phyloP scores from a whole-genome alignment of 768 basidiomycete genomes.

The Phaeotremella fagi region DNA sequence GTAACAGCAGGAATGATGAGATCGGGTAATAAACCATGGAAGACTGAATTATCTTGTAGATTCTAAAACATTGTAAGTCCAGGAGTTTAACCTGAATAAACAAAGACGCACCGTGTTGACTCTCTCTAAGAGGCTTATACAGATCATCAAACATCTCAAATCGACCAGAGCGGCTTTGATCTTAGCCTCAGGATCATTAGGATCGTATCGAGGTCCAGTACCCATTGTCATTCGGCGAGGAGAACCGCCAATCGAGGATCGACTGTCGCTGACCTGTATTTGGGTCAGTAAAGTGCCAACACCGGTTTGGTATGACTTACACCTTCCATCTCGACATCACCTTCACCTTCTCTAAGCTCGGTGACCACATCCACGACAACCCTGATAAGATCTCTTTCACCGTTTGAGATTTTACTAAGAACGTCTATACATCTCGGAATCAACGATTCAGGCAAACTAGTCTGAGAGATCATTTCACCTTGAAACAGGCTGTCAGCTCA shows the following conservation, averaged over 20 bases:
- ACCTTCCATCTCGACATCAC: conserved; percentile 27
- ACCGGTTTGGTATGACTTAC: neutral
- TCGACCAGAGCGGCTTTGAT: conserved; percentile 62
- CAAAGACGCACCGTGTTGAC: conserved; percentile 66
- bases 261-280: conserved; percentile 44
- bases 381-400: conserved; percentile 78
- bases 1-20: conserved; percentile 86
- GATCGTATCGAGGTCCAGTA: conserved; percentile 11
- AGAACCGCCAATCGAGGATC: conserved; percentile 46
- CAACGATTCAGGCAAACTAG: conserved; percentile 63
- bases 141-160: conserved; percentile 67
- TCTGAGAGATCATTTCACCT: conserved; percentile 78
- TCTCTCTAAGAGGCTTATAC: conserved; percentile 77
- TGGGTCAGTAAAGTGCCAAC: too few species aligned
- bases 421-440: conserved; percentile 77
- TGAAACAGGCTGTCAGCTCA: conserved; percentile 3
- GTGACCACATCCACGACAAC: conserved; percentile 83
- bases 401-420: conserved; percentile 63
- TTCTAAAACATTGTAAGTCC: conserved; percentile 36
- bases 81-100: neutral
- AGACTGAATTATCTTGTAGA: conserved; percentile 61
- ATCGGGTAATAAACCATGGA: conserved; percentile 67
- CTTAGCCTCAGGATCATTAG: conserved; percentile 58
- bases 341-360: conserved; percentile 60
- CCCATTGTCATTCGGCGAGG: neutral